phyloP scores from a whole-genome alignment of 2,329 filamentous ascomycete species.

The Penicillium sp. region DNA sequence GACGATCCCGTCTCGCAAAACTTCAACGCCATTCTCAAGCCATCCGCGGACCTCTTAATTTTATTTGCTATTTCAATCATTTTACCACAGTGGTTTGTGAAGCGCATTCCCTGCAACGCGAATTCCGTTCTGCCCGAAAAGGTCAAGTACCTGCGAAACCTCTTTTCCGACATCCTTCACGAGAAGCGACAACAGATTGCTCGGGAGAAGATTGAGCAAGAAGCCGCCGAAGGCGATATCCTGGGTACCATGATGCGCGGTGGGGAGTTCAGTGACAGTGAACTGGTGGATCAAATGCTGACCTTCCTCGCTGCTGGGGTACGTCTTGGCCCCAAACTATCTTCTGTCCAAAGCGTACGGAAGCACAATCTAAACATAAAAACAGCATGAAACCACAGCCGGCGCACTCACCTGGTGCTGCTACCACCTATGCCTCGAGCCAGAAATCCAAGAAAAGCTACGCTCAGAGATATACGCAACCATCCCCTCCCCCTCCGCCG shows the following conservation, averaged over 20 bases:
- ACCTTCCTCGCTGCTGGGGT: conserved; percentile 43
- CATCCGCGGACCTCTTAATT: conserved; percentile 43
- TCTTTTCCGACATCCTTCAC: conserved; percentile 35
- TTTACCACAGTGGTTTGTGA: conserved; percentile 53
- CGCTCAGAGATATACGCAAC: conserved; percentile 30
- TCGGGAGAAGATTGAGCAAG: conserved; percentile 37
- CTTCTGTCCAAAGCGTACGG: neutral
- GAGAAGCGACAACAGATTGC: conserved; percentile 32
- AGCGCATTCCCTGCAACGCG: conserved; percentile 42
- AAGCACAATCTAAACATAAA: neutral
- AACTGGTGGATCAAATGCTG: conserved; percentile 43
- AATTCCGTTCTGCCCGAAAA: conserved; percentile 33
- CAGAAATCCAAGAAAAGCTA: conserved; percentile 29
- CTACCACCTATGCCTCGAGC: conserved; percentile 30
- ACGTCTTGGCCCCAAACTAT: conserved; percentile 1
- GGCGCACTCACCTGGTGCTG: conserved; percentile 32
- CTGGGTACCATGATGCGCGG: conserved; percentile 38
- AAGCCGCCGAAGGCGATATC: conserved; percentile 36
- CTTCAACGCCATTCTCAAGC: conserved; percentile 54
- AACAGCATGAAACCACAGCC: conserved; percentile 41
- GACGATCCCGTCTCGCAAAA: conserved; percentile 53
- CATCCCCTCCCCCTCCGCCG: conserved; percentile 17
- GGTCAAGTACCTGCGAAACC: conserved; percentile 29
- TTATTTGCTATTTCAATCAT: conserved; percentile 47
- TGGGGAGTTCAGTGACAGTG: conserved; percentile 38